Base-by-base conservation (phyloP, 495 filamentous ascomycete genomes). In the Amorphotheca resinae region DNA sequence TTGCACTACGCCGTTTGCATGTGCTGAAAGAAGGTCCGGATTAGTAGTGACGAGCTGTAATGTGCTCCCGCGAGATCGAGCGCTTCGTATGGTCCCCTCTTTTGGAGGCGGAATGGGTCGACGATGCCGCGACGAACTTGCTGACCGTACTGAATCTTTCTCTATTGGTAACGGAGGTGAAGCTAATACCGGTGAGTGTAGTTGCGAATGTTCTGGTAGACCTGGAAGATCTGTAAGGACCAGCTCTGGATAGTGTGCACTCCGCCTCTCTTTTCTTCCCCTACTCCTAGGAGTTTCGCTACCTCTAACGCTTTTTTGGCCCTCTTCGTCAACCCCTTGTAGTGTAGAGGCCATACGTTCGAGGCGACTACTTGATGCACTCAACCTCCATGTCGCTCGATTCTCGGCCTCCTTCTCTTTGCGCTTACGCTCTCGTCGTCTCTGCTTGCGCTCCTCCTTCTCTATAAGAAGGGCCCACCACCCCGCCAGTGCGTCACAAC, bases 381-480 rank as follows among this genome's bases (percentile, higher is more conserved):
- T 93, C 23, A 93, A 68, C 22, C 91, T 79, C 43, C 85, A 74
- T 9, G 87, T 69, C 51, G 72, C 84, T 59, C 87, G 80, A 33
- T 78, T 79, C 53, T 93, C 89, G 12, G 69, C 71, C 49, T 94
- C 87, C 41, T 74, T 75, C 57, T 95, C 88, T 54, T 72, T 85
- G 25, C 93, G 77, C 55, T 86, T 95, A 34, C 78, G 73, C 50
- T 96, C 87, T 49, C 84, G 70, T 46, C 87, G 77, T 44, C 67
- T 70, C 46, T 87, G 82, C 59, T 96, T 98, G 2, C 87, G 75
- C 59, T 93, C 82, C 56, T 98, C 91, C 59, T 96, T 96, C 56
- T 96, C 91, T 39, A 96, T 82, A 44, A 96, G 61, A 18, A 98
- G 62, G 14, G 85, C 83, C 91, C 91, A 98, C 91, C 91, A 98